These are phyloP conservation scores for Acacia pycnantha DNA, from an alignment of 331 rosid genomes.

Conservation along the genomic window DNA sequence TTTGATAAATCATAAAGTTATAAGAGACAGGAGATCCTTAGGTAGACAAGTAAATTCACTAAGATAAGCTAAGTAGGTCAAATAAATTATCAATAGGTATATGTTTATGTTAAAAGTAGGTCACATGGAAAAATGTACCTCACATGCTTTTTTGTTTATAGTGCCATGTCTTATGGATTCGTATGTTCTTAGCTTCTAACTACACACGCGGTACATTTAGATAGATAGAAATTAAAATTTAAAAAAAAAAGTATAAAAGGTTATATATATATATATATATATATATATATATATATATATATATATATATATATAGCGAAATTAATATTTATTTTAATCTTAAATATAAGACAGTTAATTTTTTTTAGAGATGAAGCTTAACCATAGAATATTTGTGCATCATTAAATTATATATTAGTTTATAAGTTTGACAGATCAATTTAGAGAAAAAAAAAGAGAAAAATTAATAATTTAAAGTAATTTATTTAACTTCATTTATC, in stretches of 20 bases:
- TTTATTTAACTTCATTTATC: too few relatives aligned
- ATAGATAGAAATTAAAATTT: neutral
- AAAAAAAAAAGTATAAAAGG: too few relatives aligned
- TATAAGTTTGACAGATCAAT: too few relatives aligned
- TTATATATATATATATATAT: too few relatives aligned
- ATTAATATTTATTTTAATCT: accelerated
- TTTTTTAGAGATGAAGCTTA: too few relatives aligned
- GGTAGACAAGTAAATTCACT: neutral
- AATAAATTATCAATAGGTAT: neutral
- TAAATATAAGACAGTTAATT: too few relatives aligned
- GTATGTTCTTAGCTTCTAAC: neutral
- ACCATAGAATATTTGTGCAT: too few relatives aligned
- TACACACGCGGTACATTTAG: neutral
- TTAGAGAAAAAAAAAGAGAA: too few relatives aligned
- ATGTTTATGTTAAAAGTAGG: neutral
- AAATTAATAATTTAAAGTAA: too few relatives aligned
- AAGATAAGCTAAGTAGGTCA: neutral
- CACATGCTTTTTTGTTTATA: neutral
- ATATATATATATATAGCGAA: too few relatives aligned
- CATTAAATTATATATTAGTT: too few relatives aligned
- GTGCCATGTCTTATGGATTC: neutral
- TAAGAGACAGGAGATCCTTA: neutral
- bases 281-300: too few relatives aligned
- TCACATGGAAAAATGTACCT: neutral
- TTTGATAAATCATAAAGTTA: neutral